Percentiles rank a stretch among this genome's conserved stretches.
Evolutionary conservation across 139 green algal species (phyloP).

Genomic region (Coelastrella sp.): DNA sequence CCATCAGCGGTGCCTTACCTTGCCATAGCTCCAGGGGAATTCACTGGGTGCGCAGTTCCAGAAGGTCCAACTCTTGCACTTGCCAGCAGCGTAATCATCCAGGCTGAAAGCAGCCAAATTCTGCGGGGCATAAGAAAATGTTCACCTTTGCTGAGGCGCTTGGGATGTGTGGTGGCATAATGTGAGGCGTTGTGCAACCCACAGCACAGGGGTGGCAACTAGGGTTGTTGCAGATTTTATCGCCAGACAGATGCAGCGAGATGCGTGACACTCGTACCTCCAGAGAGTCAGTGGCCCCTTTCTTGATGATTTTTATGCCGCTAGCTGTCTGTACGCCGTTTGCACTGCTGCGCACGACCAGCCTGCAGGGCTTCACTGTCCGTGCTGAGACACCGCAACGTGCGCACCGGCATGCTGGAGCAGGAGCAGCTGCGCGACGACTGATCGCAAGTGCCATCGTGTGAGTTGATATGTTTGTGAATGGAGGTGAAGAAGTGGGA

Average conservation of each 20-base stretch:
- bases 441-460: background rate
- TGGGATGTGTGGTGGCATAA: background rate
- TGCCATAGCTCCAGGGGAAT: conserved; percentile 30
- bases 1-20: background rate
- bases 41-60: conserved; percentile 9
- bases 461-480: background rate
- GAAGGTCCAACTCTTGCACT: background rate
- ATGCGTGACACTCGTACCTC: background rate
- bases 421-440: background rate
- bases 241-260: background rate
- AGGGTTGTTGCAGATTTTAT: background rate
- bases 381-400: background rate
- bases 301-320: background rate
- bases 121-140: background rate
- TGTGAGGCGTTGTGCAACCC: background rate
- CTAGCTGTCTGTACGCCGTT: background rate
- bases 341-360: background rate
- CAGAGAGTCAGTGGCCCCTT: background rate
- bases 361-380: background rate
- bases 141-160: background rate
- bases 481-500: too few relatives aligned
- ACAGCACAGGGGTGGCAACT: background rate
- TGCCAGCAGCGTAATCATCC: background rate
- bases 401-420: background rate
- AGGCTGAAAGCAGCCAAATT: background rate